Base-by-base conservation (phyloP, 108 stramenopile genomes). In the Nitzschia inconspicua region DNA sequence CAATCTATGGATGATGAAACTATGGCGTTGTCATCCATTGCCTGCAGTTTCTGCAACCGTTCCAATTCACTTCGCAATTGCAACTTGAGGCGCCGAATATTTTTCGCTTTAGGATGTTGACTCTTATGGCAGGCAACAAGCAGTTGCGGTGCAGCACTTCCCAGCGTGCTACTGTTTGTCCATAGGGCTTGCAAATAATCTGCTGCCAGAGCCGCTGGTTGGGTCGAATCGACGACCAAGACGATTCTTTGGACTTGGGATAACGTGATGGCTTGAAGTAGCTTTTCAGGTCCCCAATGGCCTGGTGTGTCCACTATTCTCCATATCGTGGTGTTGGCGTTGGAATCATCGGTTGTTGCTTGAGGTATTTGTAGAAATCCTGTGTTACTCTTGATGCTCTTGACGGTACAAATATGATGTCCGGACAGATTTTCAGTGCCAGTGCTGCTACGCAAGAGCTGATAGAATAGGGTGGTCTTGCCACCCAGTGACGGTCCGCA, bases 21-120 rank as follows among this genome's bases (percentile, higher is more conserved):
- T 20, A 8, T 19, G 0, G 16, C 10, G 20, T 43, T 60, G 10
- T 57, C 47, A n/a, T n/a, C n/a, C n/a, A n/a, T n/a, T n/a, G n/a
- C n/a, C n/a, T n/a, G n/a, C 4, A 70, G 29, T 48, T 62, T 57
- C 16, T 43, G 23, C 31, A 88, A 55, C 37, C 72, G 68, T 41
- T 88, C 85, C 69, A 92, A 63, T 64, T 92, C 91, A 41, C 70
- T 92, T 30, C 87, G 75, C 11, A 92, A 34, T 57, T 85, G 83
- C 34, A 88, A 68, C 53, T 82, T 84, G 44, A 92, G 77, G 23
- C 91, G 72, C 55, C 74, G 73, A 42, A 63, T 57, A 77, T 92
- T 92, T 58, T 88, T 88, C 31, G 83, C 75, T 51, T 79, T 80
- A 32, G 67, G 46, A 3, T 37, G 31, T 50, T 88, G 80, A 22